Conservation (phyloP, 2,329 filamentous ascomycete species). For the Daldinia eschscholtzii region DNA sequence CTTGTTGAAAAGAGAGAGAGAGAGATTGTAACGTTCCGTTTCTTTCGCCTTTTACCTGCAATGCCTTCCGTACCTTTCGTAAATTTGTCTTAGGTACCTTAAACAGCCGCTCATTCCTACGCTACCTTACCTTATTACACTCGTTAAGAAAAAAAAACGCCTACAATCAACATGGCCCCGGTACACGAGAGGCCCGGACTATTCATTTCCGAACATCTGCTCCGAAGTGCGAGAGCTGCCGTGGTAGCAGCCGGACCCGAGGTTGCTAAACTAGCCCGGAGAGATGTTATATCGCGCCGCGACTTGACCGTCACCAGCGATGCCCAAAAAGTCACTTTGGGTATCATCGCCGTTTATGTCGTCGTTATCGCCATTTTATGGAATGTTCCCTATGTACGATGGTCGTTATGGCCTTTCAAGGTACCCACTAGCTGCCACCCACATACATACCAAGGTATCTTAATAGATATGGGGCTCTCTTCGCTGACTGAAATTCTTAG, state of each 20-base stretch:
- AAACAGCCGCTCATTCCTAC: constrained; percentile 22
- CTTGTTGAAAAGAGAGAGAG: neutral
- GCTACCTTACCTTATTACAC: constrained; percentile 10
- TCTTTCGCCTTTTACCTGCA: constrained; percentile 10
- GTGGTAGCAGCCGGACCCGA: constrained; percentile 47
- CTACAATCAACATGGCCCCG: constrained; percentile 46
- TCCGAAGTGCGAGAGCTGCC: constrained; percentile 48
- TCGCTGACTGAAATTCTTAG: constrained; percentile 55
- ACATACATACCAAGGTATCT: neutral
- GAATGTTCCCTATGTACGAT: constrained; percentile 83
- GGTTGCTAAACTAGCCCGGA: constrained; percentile 44
- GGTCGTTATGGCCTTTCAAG: constrained; percentile 85
- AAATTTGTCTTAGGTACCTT: neutral
- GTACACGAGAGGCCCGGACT: constrained; percentile 40
- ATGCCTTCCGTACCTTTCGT: constrained; percentile 16
- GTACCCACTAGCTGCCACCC: constrained; percentile 55
- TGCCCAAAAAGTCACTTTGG: constrained; percentile 78
- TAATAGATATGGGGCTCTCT: neutral
- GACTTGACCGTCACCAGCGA: constrained; percentile 70
- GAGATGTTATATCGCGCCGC: constrained; percentile 60
- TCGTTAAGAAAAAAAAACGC: constrained; percentile 18
- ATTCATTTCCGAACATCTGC: constrained; percentile 43
- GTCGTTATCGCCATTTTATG: constrained; percentile 81
- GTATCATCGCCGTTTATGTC: constrained; percentile 77
- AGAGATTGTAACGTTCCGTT: constrained; percentile 10